Evolutionary conservation across 2,329 filamentous ascomycete species (phyloP), one percentile per base, ranked within the genome.

Genomic region (Venturia oleaginea): DNA sequence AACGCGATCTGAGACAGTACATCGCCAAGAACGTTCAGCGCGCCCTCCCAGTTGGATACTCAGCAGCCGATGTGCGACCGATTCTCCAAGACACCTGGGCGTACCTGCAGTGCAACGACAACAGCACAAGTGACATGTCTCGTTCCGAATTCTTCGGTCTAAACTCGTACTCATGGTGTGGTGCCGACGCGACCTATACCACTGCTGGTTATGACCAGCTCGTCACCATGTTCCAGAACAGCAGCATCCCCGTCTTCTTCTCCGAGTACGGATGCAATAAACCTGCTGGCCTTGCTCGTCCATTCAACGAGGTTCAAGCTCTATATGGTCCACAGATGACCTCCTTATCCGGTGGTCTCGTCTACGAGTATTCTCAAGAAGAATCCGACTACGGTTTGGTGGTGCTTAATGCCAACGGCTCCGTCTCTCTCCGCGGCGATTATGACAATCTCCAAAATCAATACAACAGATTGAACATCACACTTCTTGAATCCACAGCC

Each of bases 231-330:
- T 91, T 93, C 79, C 30, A 59, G 7, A 37, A 40, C 17, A 63
- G 32, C 60, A 63, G 32, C 17, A 60, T 67, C 27, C 65, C 65
- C 13, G 65, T 92, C 70, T 93, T 93, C 81, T 92, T 90, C 80
- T 90, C 87, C 68, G 90, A 94, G 72, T 87, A 86, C 70, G 90
- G 90, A 66, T 93, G 90, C 84, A 93, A 92, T 78, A 79, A 81
- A 43, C 84, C 86, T 17, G 73, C 78, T 34, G 67, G 64, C 30
- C 30, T 57, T n/a, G 86, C 88, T 17, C 88, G 90, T 69, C 76
- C 86, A 70, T 94, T 92, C 78, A 87, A 88, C 68, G 90, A 94
- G 76, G 87, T 91, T 15, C 80, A 79, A 64, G 80, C 86, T 67
- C 85, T 94, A 68, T 93, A 93, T 75, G 83, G 88, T 65, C 71